A percentile compares a stretch with the other conserved stretches of the same genome.
Evolutionary conservation across 148 eudicot genomes (phyloP).

Genomic region (Arctostaphylos glauca): DNA sequence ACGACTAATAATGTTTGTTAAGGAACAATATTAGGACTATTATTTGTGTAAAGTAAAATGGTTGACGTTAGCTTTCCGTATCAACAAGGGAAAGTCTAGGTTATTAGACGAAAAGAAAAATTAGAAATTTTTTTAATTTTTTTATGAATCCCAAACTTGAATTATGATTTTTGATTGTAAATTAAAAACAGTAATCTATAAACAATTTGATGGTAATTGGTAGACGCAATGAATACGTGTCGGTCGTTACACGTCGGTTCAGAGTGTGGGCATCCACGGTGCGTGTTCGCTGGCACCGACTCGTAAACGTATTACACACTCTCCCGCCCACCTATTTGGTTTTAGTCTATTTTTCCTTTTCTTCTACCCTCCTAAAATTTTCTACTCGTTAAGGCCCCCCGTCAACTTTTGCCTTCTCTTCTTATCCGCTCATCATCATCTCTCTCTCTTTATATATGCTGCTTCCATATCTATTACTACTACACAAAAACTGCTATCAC

Average conservation of each 20-base stretch:
- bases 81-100: too few species aligned
- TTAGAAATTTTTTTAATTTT: too few species aligned
- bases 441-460: neutral
- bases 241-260: neutral
- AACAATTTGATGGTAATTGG: too few species aligned
- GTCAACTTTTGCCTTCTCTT: slow-evolving; percentile 10
- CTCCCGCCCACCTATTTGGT: neutral
- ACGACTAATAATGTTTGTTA: too few species aligned
- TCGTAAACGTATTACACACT: neutral
- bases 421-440: neutral
- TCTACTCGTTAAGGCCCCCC: neutral
- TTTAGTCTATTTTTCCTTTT: neutral
- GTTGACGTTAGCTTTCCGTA: too few species aligned
- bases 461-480: too few species aligned
- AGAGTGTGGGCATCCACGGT: neutral
- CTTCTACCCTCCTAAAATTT: neutral
- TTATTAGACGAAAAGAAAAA: too few species aligned
- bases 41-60: too few species aligned
- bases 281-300: neutral
- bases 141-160: too few species aligned
- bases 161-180: too few species aligned
- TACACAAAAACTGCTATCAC: neutral
- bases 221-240: neutral
- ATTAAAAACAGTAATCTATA: too few species aligned
- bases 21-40: too few species aligned